phyloP scores from a whole-genome alignment of 768 basidiomycete species.

The Clathrus columnatus region DNA sequence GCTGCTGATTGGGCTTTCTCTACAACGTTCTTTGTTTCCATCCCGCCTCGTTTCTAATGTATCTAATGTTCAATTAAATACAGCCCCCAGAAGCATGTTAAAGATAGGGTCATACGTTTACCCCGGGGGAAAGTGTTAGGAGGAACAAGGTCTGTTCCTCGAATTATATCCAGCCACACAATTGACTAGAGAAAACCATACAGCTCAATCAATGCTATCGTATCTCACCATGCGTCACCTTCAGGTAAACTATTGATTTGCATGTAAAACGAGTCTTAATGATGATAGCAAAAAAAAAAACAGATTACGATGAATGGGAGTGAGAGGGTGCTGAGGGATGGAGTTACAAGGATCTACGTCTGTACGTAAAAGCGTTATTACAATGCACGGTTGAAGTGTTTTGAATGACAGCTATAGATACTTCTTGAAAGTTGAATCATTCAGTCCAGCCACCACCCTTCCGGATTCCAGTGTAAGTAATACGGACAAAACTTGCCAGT shows the following conservation, averaged over 20 bases:
- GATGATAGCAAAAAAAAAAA: too few relatives aligned
- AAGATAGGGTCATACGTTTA: background rate
- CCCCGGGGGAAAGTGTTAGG: conserved; percentile 5
- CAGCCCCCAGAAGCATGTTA: background rate
- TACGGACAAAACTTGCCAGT: too few relatives aligned
- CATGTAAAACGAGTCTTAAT: too few relatives aligned
- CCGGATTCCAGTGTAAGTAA: too few relatives aligned
- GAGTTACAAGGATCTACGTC: conserved; percentile 16
- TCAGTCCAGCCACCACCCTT: too few relatives aligned
- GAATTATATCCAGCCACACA: too few relatives aligned
- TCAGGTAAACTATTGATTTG: conserved; percentile 16
- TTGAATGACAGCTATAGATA: too few relatives aligned
- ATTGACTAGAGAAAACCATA: background rate
- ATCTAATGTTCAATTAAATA: background rate
- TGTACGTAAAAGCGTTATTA: too few relatives aligned
- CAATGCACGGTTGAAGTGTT: too few relatives aligned
- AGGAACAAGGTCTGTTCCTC: conserved; percentile 14
- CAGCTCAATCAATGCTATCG: conserved; percentile 20
- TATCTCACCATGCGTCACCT: conserved; percentile 19
- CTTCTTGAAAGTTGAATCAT: too few relatives aligned
- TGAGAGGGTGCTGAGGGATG: conserved; percentile 19
- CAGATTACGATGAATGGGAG: too few relatives aligned
- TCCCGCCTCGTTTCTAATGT: background rate
- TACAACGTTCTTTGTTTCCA: background rate
- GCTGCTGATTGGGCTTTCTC: conserved; percentile 2